Base-by-base conservation (phyloP, 1,284 basidiomycete genomes). In the Hemileccinum hortonii region DNA sequence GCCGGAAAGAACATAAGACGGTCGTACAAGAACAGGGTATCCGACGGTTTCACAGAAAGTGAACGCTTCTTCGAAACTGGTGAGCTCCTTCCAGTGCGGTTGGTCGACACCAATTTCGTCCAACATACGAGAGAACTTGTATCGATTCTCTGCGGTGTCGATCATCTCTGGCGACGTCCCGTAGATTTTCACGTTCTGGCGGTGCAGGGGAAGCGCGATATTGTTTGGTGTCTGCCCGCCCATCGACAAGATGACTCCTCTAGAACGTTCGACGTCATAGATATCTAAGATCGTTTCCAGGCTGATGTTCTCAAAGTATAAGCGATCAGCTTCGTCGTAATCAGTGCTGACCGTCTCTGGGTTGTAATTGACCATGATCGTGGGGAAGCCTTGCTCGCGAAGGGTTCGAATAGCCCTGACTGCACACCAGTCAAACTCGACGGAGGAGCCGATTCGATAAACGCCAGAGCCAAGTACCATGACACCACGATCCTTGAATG, bases 381-480 rank as follows among this genome's bases (percentile, higher is more conserved):
- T 98, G 66, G 93, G 94, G 58, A 93, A 78, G n/a, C 94, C 94
- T 66, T 91, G 87, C 41, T 96, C 90, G 54, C 96, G 92, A 39
- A 99, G 80, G 1, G 96, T 98, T 59, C 96, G 80, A 72, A 98
- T 98, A 26, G 95, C 94, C 47, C 95, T 88, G 47, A 99, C 97
- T 18, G 96, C 96, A 73, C 96, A 99, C 97, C 96, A 99, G 71
- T 99, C 96, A 73, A 99, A 99, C 74, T 99, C 97, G 72, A 99
- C 97, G 2, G 94, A 98, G 2, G 94, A 98, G 33, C 97, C 96
- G 63, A 99, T 99, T 53, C 97, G 89, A 75, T 99, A 99, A 16
- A 98, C 96, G 62, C 96, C 96, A 24, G 97, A 98, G 26, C 96
- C 97, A 32, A 98, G 83, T 14, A 98, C 96, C 84, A 99, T 97